Evolutionary conservation across 371 early-diverging fungal genomes (phyloP), one percentile per base, ranked within the genome.

Genomic region (Mortierella sp.): DNA sequence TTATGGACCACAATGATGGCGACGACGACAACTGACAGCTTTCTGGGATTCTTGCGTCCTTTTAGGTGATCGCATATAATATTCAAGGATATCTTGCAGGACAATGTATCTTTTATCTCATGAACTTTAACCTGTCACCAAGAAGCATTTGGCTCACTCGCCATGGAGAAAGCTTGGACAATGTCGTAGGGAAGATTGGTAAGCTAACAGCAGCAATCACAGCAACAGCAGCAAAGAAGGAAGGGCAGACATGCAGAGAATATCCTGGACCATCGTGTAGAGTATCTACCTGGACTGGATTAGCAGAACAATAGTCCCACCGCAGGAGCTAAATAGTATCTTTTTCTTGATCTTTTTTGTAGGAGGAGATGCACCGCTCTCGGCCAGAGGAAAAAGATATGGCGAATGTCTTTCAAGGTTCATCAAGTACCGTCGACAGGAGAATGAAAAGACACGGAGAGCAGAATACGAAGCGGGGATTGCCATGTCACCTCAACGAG

Each of bases 81-180:
- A 93, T 94, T 47, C 89, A 90, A 50, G 94, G 95, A 50, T 96
- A 91, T 67, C 81, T 95, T 7, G 86, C 89, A 6, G 90, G 92
- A 6, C 95, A 95, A 71, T 91, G 93, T 61, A 92, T 96, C 56
- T 95, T 95, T 65, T 96, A 95, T 70, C 74, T 96, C 57, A 95
- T 95, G 95, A 92, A 92, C 70, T 87, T 90, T 43, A 88, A 91
- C 64, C 74, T 91, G 15, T 84, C 86, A 82, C 87, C 91, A 57
- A 85, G 95, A 25, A 89, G 89, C 62, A 91, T 95, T 50, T 95
- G 91, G 86, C 82, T 95, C 23, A 93, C 94, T 18, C 84, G 95
- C 26, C 96, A 95, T 80, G 95, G 96, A 26, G 92, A 95, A 64
- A 89, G 89, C 70, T 70, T 72, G 43, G 89, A 90, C 60, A 90